A percentile compares a stretch with the other conserved stretches of the same genome.
Conservation (phyloP, 441 rosid genomes). For the Macaranga tanarius region DNA sequence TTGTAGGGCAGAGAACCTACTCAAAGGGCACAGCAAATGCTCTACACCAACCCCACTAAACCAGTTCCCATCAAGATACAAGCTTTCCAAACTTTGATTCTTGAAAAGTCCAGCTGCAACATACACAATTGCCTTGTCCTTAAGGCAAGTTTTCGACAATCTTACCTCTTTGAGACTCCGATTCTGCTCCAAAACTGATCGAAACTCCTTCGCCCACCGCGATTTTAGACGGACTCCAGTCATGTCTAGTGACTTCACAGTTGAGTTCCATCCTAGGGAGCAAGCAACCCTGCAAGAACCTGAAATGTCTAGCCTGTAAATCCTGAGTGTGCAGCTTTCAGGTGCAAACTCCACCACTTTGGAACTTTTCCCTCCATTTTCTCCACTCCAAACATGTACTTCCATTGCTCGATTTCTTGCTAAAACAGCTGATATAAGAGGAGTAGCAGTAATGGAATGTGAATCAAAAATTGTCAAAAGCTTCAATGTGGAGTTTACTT, state of each 20-base stretch:
- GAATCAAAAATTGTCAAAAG: slow-evolving; percentile 75
- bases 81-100: slow-evolving; percentile 68
- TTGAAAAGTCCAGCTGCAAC: slow-evolving; percentile 87
- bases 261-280: slow-evolving; percentile 72
- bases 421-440: slow-evolving; percentile 79
- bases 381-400: slow-evolving; percentile 84
- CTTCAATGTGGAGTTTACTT: slow-evolving; percentile 73
- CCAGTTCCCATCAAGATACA: slow-evolving; percentile 78
- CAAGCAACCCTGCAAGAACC: slow-evolving; percentile 84
- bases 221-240: slow-evolving; percentile 70
- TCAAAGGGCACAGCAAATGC: slow-evolving; percentile 83
- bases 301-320: slow-evolving; percentile 60
- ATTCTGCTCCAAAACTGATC: slow-evolving; percentile 86
- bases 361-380: slow-evolving; percentile 52
- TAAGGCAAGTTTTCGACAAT: slow-evolving; percentile 72
- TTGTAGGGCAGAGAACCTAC: slow-evolving; percentile 83
- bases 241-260: slow-evolving; percentile 80
- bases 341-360: slow-evolving; percentile 83
- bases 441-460: slow-evolving; percentile 60
- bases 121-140: slow-evolving; percentile 81
- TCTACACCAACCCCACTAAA: slow-evolving; percentile 72
- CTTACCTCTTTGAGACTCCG: slow-evolving; percentile 64
- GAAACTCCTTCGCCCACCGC: slow-evolving; percentile 81
- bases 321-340: slow-evolving; percentile 59
- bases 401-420: slow-evolving; percentile 79